These are phyloP conservation scores for Petrea volubilis DNA, from an alignment of 257 asterid species.

Conservation along the genomic window DNA sequence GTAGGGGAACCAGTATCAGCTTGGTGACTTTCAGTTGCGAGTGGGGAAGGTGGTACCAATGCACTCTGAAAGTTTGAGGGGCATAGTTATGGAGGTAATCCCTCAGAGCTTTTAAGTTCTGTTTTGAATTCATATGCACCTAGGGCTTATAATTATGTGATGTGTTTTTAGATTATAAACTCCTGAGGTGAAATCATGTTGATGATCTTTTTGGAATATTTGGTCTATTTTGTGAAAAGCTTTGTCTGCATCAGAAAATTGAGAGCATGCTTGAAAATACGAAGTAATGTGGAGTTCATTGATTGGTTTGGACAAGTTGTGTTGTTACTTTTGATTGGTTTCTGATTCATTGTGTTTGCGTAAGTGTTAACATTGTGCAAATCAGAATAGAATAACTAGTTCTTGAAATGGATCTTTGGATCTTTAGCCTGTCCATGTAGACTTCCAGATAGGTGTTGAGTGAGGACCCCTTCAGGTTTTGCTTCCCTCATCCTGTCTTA, in stretches of 20 bases:
- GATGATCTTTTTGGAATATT: background rate
- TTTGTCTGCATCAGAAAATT: background rate
- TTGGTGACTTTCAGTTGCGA: slow-evolving; percentile 91
- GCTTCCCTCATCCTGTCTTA: background rate
- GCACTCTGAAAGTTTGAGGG: slow-evolving; percentile 86
- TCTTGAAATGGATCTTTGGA: background rate
- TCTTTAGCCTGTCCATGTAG: background rate
- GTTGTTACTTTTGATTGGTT: background rate
- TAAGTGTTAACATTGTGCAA: background rate
- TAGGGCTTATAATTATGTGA: background rate
- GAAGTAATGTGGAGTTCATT: background rate
- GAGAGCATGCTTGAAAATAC: slow-evolving; percentile 3
- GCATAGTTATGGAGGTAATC: slow-evolving; percentile 93
- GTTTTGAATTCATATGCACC: background rate
- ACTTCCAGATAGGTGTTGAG: background rate
- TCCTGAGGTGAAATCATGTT: background rate
- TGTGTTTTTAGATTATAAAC: background rate
- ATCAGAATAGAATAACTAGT: background rate
- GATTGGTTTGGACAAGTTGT: background rate
- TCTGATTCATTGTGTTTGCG: background rate
- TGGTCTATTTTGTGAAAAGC: background rate
- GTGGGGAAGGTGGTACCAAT: slow-evolving; percentile 91
- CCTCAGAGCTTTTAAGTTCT: background rate
- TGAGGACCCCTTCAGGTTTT: background rate
- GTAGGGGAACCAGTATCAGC: slow-evolving; percentile 80